Evolutionary conservation across 1,139 yeast genomes (phyloP).

Genomic region (Candida sp.): DNA sequence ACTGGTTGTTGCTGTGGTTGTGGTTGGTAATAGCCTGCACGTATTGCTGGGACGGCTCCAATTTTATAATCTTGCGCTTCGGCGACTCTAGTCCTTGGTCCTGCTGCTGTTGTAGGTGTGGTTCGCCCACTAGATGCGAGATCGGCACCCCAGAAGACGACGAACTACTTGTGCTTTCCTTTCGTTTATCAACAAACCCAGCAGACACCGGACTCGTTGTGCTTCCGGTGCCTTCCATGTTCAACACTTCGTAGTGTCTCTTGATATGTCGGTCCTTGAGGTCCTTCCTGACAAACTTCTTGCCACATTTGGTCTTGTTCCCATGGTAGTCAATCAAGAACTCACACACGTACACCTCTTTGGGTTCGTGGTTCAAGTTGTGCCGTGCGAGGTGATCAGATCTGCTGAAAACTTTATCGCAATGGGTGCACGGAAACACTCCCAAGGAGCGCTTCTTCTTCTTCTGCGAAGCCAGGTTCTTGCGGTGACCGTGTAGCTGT

Average conservation of each 20-base stretch:
- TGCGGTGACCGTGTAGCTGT: neutral
- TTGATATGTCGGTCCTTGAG: conserved; percentile 42
- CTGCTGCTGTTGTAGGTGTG: conserved; percentile 1
- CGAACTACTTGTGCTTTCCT: neutral
- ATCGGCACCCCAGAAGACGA: neutral
- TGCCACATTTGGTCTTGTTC: conserved; percentile 32
- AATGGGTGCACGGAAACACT: conserved; percentile 27
- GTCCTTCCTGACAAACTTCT: conserved; percentile 44
- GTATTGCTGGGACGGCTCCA: neutral
- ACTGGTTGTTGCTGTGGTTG: neutral
- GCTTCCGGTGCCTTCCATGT: neutral
- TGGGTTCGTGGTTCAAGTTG: conserved; percentile 45
- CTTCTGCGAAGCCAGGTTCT: neutral
- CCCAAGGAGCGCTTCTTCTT: conserved; percentile 21
- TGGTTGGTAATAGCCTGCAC: neutral
- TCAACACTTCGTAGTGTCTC: conserved; percentile 29
- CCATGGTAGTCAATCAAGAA: conserved; percentile 31
- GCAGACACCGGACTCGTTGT: neutral
- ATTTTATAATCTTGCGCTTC: neutral
- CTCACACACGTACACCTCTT: conserved; percentile 32
- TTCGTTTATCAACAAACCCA: neutral
- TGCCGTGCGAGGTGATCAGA: conserved; percentile 49
- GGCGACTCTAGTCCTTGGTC: neutral
- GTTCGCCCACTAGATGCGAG: neutral
- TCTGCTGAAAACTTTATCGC: conserved; percentile 45